Base-by-base conservation (phyloP, 176 grass and related monocot species). In the Tuctoria greenei region DNA sequence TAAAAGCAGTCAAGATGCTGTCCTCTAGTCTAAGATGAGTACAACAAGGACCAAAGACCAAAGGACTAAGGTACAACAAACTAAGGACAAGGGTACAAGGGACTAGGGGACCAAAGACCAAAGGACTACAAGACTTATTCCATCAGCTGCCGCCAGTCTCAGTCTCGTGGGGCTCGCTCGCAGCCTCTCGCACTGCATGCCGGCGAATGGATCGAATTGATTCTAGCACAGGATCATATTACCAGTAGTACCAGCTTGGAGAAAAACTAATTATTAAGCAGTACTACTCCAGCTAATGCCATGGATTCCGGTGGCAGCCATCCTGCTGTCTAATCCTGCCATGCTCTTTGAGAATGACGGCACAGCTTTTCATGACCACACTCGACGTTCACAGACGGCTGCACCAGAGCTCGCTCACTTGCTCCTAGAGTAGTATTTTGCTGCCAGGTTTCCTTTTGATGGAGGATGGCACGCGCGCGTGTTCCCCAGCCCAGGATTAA, bases 351-450 rank as follows among this genome's bases (percentile, higher is more conserved):
- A 21, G 18, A 79, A 52, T 10, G 65, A 8, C 34, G 5, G 31
- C 80, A 27, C 86, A 79, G 21, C 81, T 84, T 88, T 88, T 74
- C 55, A 88, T 88, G 80, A 27, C 38, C 74, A 36, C 66, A 26
- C 42, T 28, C 64, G n/a, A n/a, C n/a, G 54, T 45, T 69, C 8
- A 41, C 46, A 77, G 18, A 72, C 26, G 35, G 12, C 11, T 31
- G 26, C n/a, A 20, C n/a, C 59, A 18, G 64, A 20, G 34, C 31
- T 31, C 31, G 31, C 31, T 31, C 31, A n/a, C n/a, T n/a, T n/a
- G n/a, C n/a, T n/a, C n/a, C n/a, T n/a, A 62, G 38, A 4, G 3
- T 52, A 8, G 20, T 54, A 54, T 54, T 54, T 54, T 54, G 51
- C 21, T 21, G 51, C 20, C 51, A n/a, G 51, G 3, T 54, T 54